A percentile compares a stretch with the other conserved stretches of the same genome.
These are phyloP conservation scores for Rhododendron ovatum DNA, from an alignment of 148 eudicot genomes.

Conservation along the genomic window DNA sequence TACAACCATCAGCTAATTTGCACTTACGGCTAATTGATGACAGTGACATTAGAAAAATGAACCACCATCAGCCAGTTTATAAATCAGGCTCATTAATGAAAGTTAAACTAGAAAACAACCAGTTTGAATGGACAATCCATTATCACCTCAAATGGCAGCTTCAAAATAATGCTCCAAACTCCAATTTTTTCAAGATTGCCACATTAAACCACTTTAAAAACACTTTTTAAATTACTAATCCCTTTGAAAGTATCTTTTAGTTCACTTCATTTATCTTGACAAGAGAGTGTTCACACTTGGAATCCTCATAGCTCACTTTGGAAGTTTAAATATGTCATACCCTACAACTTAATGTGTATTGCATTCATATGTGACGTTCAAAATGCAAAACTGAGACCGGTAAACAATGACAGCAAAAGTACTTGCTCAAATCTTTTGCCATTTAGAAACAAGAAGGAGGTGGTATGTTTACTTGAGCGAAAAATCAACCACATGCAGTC, in stretches of 20 bases:
- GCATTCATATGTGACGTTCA: too few relatives aligned
- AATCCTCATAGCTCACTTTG: too few relatives aligned
- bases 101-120: not conserved
- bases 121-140: not conserved
- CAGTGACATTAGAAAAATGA: not conserved
- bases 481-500: constrained; percentile 3
- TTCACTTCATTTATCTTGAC: too few relatives aligned
- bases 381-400: not conserved
- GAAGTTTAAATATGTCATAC: too few relatives aligned
- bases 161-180: not conserved
- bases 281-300: too few relatives aligned
- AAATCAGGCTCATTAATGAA: not conserved
- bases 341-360: too few relatives aligned
- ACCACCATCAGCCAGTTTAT: not conserved
- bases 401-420: not conserved
- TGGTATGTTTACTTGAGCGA: not conserved
- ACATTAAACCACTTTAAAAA: too few relatives aligned
- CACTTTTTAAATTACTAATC: too few relatives aligned
- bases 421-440: not conserved
- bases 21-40: not conserved
- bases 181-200: too few relatives aligned
- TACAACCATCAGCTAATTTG: not conserved
- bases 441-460: not conserved
- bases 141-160: not conserved
- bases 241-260: too few relatives aligned